Percentiles rank a stretch among this genome's conserved stretches.
These are phyloP conservation scores for Capsicum baccatum DNA, from an alignment of 257 asterid genomes.

Conservation along the genomic window DNA sequence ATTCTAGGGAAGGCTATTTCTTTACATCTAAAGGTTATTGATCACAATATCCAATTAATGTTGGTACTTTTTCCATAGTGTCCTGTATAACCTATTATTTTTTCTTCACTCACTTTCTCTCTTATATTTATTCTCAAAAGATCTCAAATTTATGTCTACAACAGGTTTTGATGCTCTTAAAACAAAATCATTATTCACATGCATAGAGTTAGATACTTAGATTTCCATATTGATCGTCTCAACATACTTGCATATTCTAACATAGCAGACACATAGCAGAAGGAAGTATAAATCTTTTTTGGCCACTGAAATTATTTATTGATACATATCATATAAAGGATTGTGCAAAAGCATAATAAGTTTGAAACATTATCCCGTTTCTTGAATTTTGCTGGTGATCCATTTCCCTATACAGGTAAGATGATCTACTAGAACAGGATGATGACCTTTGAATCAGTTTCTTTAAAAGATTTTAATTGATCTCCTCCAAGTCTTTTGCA, in stretches of 20 bases:
- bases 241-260: constrained; percentile 18
- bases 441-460: constrained; percentile 22
- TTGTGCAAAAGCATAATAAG: constrained; percentile 1
- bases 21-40: background rate
- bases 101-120: background rate
- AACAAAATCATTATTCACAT: background rate
- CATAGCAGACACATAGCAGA: background rate
- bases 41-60: background rate
- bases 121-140: background rate
- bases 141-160: background rate
- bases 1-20: background rate
- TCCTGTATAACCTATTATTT: background rate
- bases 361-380: constrained; percentile 8
- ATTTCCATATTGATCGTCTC: background rate
- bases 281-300: background rate
- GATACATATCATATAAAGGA: background rate
- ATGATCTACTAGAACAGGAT: constrained; percentile 21
- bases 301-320: background rate
- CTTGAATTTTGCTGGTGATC: background rate
- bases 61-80: background rate
- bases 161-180: background rate
- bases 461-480: background rate
- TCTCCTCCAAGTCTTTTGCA: background rate
- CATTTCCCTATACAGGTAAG: background rate
- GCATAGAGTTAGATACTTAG: background rate